Evolutionary conservation across 495 filamentous ascomycete species (phyloP), one percentile per base, ranked within the genome.

Genomic region (Rhypophila decipiens): DNA sequence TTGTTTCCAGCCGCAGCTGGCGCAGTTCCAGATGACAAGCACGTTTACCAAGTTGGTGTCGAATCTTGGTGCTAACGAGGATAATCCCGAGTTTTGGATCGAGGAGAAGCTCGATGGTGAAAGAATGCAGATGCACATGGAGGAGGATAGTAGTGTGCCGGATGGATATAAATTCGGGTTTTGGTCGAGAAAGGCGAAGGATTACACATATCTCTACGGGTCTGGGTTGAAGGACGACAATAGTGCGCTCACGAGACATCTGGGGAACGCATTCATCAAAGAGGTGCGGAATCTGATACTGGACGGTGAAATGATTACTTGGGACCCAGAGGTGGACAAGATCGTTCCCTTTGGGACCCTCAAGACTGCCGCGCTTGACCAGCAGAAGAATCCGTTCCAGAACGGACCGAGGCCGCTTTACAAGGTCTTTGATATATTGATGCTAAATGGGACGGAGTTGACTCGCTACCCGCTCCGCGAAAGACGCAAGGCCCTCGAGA

Each of bases 41-140:
- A 84, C 83, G 3, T 84, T 97, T 55, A 79, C 86, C n/a, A 85
- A 83, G 48, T 86, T 95, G 74, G 80, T 95, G 21, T 68, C 74
- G 11, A 80, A 79, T 27, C 80, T 98, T 75, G 72, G 75, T 18
- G 71, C 74, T 0, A 86, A 78, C 1, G 79, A 85, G 39, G 79
- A 86, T 3, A 81, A 90, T 37, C 69, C 77, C 8, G 75, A 80
- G 20, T 97, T 96, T 57, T 98, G 90, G 90, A 91, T 97, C 31
- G 93, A 98, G 60, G 93, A 98, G 70, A 98, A 98, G 65, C 72
- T 98, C 13, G 93, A 98, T 57, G 93, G 93, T 5, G 93, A 98
- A 68, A 76, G 93, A 39, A 95, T 98, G 86, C 93, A 98, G 66
- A 73, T 98, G 54, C 93, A 98, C 57, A 96, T 95, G 87, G 65